Percentiles rank a stretch among this genome's conserved stretches.
Conservation (phyloP, 2,329 filamentous ascomycete genomes). For the Didymella arachidicola region DNA sequence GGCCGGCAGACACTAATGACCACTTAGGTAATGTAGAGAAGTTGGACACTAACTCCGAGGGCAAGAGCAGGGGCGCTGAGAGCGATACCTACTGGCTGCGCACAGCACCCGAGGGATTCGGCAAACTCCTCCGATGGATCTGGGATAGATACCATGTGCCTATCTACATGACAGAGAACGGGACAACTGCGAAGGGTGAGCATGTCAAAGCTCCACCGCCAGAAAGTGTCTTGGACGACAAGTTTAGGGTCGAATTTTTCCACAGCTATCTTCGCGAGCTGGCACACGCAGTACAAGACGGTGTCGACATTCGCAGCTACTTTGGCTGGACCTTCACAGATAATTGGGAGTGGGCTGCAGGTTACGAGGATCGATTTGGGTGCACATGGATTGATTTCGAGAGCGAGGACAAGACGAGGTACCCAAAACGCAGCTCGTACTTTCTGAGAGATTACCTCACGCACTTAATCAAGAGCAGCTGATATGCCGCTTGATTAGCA, state of each 20-base stretch:
- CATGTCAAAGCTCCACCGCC: constrained; percentile 36
- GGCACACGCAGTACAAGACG: constrained; percentile 49
- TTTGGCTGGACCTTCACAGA: constrained; percentile 56
- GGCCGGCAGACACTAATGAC: constrained; percentile 51
- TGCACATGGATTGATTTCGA: constrained; percentile 54
- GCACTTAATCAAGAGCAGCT: constrained; percentile 4
- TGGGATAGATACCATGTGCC: constrained; percentile 53
- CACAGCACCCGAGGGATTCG: constrained; percentile 46
- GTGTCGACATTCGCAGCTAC: constrained; percentile 52
- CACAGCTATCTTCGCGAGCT: constrained; percentile 51
- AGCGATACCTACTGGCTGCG: constrained; percentile 54
- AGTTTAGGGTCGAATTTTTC: constrained; percentile 52
- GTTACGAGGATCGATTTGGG: constrained; percentile 53
- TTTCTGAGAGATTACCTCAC: constrained; percentile 22
- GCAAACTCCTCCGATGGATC: constrained; percentile 53
- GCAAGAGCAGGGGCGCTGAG: constrained; percentile 46
- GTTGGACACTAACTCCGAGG: constrained; percentile 42
- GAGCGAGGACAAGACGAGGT: constrained; percentile 49
- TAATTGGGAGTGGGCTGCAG: constrained; percentile 57
- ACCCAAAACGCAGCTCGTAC: constrained; percentile 45
- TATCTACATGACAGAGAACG: constrained; percentile 57
- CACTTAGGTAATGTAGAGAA: constrained; percentile 53
- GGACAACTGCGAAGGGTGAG: constrained; percentile 49
- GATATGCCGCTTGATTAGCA: too few relatives aligned
- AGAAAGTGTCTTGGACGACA: constrained; percentile 51